phyloP scores from a whole-genome alignment of 768 basidiomycete species.

The Lactarius hengduanensis region DNA sequence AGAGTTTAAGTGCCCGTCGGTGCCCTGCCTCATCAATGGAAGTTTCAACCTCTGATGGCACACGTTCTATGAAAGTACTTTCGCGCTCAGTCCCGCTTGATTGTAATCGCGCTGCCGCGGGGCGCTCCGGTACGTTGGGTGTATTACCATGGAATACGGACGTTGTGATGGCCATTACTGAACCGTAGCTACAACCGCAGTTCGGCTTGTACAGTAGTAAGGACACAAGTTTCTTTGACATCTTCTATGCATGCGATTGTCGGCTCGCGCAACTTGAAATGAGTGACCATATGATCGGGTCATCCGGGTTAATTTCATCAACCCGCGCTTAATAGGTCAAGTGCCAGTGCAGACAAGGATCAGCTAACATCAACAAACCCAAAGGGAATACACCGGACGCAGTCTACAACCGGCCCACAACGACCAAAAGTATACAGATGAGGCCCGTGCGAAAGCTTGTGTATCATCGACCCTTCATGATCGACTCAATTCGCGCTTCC shows the following conservation, averaged over 20 bases:
- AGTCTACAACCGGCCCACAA: background rate
- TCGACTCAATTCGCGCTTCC: slow-evolving; percentile 68
- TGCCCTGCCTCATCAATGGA: slow-evolving; percentile 14
- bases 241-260: background rate
- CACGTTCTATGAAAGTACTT: slow-evolving; percentile 10
- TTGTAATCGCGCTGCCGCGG: background rate
- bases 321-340: background rate
- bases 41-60: slow-evolving; percentile 7
- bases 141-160: slow-evolving; percentile 7
- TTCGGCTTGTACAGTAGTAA: background rate
- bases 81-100: background rate
- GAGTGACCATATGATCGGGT: background rate
- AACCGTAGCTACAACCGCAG: background rate
- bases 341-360: background rate
- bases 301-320: background rate
- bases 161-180: background rate
- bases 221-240: background rate
- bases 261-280: background rate
- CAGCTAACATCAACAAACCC: background rate
- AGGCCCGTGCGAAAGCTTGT: background rate
- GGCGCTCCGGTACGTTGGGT: slow-evolving; percentile 1
- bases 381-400: background rate
- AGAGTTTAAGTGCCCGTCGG: background rate
- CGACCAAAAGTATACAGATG: background rate
- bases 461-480: slow-evolving; percentile 65